A percentile compares a stretch with the other conserved stretches of the same genome.
phyloP scores from a whole-genome alignment of 139 green algal species.

The Marvania coccoides region DNA sequence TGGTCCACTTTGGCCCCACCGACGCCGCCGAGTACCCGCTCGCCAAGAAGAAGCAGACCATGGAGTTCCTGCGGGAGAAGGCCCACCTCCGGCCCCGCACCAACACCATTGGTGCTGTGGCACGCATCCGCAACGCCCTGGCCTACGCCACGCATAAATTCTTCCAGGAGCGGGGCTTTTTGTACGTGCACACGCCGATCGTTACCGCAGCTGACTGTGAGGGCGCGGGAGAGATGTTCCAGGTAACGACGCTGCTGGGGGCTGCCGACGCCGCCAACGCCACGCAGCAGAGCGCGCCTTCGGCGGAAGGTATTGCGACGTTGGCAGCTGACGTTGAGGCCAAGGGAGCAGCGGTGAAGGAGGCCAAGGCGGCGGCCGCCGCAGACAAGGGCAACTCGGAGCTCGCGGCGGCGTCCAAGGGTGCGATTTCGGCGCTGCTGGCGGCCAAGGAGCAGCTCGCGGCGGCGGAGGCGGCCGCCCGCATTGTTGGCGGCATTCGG shows the following conservation, averaged over 20 bases:
- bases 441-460: conserved; percentile 61
- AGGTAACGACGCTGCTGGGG: conserved; percentile 76
- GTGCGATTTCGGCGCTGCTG: conserved; percentile 39
- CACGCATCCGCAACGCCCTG: conserved; percentile 92
- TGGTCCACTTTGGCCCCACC: conserved; percentile 77
- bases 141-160: conserved; percentile 94
- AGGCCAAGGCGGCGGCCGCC: conserved; percentile 53
- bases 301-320: conserved; percentile 40
- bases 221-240: conserved; percentile 98
- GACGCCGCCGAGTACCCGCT: conserved; percentile 88
- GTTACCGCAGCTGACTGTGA: conserved; percentile 94
- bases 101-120: conserved; percentile 93
- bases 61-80: conserved; percentile 93
- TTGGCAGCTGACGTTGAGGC: conserved; percentile 24
- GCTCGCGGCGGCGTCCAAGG: conserved; percentile 11
- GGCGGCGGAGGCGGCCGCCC: conserved; percentile 40
- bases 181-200: conserved; percentile 97
- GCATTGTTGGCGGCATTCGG: conserved; percentile 34
- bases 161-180: conserved; percentile 87
- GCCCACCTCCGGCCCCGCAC: conserved; percentile 87
- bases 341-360: conserved; percentile 64
- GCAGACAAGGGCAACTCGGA: conserved; percentile 18
- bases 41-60: conserved; percentile 91
- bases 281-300: background rate
- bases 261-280: conserved; percentile 18